Percentiles rank a stretch among this genome's conserved stretches.
These are phyloP conservation scores for Helotiales sp. DNA, from an alignment of 2,329 filamentous ascomycete genomes.

Conservation along the genomic window DNA sequence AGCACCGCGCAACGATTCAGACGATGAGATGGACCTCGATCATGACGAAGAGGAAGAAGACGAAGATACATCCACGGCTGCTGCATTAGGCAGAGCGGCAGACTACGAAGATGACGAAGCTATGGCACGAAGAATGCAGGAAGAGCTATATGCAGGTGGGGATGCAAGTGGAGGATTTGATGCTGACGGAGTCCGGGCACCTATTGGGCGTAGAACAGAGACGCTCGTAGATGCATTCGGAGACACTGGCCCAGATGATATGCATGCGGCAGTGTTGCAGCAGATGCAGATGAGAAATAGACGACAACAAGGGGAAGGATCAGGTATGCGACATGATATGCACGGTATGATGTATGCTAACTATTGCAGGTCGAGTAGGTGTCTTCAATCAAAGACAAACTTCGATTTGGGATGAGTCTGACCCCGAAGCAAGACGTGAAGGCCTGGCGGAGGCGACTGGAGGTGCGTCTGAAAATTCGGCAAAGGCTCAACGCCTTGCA, in stretches of 20 bases:
- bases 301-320: conserved; percentile 29
- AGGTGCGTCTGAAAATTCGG: conserved; percentile 62
- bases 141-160: conserved; percentile 76
- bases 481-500: conserved; percentile 76
- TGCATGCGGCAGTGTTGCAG: conserved; percentile 26
- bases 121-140: conserved; percentile 87
- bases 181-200: conserved; percentile 74
- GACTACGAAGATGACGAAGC: conserved; percentile 86
- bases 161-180: conserved; percentile 43
- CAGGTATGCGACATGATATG: conserved; percentile 4
- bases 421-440: conserved; percentile 47
- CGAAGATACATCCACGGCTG: conserved; percentile 26
- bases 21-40: conserved; percentile 52
- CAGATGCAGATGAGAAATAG: conserved; percentile 36
- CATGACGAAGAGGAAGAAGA: conserved; percentile 38
- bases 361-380: conserved; percentile 46
- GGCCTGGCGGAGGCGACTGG: conserved; percentile 61
- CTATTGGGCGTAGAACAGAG: conserved; percentile 88
- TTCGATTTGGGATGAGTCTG: conserved; percentile 51
- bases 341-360: conserved; percentile 20
- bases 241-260: conserved; percentile 46
- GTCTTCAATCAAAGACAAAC: conserved; percentile 67
- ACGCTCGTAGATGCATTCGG: conserved; percentile 77
- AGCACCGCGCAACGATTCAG: conserved; percentile 64
- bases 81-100: conserved; percentile 46